Evolutionary conservation across 805 yeast genomes (phyloP), one percentile per base, ranked within the genome.

Genomic region (Ogataea glucozyma): DNA sequence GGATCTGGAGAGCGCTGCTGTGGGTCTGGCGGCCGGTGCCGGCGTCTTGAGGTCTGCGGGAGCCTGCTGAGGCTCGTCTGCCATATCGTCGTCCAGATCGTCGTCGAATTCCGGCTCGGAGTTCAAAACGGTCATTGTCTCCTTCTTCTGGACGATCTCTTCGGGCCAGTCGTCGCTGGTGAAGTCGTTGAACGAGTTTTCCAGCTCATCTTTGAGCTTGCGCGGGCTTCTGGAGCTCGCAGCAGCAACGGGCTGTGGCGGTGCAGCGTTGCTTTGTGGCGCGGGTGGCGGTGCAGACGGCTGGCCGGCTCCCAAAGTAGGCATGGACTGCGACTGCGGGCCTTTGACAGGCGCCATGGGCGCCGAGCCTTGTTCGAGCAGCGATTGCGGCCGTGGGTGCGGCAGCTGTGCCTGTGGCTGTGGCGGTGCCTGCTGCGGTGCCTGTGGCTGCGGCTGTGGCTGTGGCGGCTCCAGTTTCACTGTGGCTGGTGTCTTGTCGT

Each of bases 81-180:
- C n/a, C n/a, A n/a, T 14, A 26, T 30, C 12, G 11, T 22, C 38
- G 7, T 24, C 40, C 17, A 17, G 21, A 31, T 60, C 69, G 32
- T 57, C 65, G 35, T 48, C 58, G 29, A 50, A 51, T 19, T 59
- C 64, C 13, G 57, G 56, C 27, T 60, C 65, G 0, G 64, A 57
- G 35, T 59, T 56, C 27, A 40, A 43, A 43, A 31, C 24, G 10
- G 38, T 49, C 13, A 38, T 45, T 12, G 31, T 27, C 26, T n/a
- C n/a, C n/a, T 48, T 42, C 3, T 41, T 33, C 24, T 47, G 31
- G 17, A 31, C 51, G 21, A 50, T 46, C 26, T 56, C 65, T 17
- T 62, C 66, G 1, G 65, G 65, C 48, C 62, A 52, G 20, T 66
- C 70, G 49, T 78, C 82, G 52, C 79, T 75, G 43, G 76, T 75